A percentile compares a stretch with the other conserved stretches of the same genome.
phyloP scores from a whole-genome alignment of 1,139 yeast genomes.

The Magnusiomyces magnusii region DNA sequence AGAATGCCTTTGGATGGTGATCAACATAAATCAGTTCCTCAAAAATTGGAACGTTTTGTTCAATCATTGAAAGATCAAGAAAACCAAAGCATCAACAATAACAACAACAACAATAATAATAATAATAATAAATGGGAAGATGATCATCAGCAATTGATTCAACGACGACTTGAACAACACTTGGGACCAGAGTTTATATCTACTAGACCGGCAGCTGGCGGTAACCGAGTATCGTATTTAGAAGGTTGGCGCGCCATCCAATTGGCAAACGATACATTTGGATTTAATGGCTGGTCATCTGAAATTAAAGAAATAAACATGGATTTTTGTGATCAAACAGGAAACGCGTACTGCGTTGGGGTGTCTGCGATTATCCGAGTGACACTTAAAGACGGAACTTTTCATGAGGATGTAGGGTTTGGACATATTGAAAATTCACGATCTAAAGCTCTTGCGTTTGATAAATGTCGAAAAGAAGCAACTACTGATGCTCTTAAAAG shows the following conservation, averaged over 20 bases:
- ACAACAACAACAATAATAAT: too few relatives aligned
- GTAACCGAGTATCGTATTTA: conserved; percentile 33
- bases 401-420: conserved; percentile 70
- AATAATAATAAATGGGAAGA: not conserved
- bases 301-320: conserved; percentile 36
- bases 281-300: conserved; percentile 59
- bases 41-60: not conserved
- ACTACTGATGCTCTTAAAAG: conserved; percentile 71
- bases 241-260: conserved; percentile 42
- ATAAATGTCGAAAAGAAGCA: conserved; percentile 70
- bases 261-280: conserved; percentile 59
- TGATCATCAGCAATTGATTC: conserved; percentile 16
- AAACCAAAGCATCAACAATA: not conserved
- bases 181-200: conserved; percentile 91
- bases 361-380: conserved; percentile 61
- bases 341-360: conserved; percentile 44
- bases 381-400: conserved; percentile 63
- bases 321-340: conserved; percentile 30
- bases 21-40: not conserved
- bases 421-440: conserved; percentile 64
- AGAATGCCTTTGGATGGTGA: not conserved
- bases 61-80: not conserved
- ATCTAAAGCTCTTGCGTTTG: conserved; percentile 59
- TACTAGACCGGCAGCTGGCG: conserved; percentile 58
- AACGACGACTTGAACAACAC: conserved; percentile 24